Evolutionary conservation across 768 basidiomycete species (phyloP).

Genomic region (Suillus brevipes): DNA sequence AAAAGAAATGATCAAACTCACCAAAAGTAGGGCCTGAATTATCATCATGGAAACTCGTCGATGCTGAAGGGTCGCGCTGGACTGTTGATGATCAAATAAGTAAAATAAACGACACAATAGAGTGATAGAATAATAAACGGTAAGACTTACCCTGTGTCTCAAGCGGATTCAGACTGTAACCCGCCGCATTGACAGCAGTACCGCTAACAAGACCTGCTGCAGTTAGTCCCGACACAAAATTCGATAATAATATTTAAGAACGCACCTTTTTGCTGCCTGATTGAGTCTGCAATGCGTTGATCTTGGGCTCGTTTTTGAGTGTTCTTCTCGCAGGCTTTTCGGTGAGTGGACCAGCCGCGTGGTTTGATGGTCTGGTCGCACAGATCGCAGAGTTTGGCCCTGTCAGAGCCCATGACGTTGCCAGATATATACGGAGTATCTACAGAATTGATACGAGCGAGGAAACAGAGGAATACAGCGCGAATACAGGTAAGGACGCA

Average conservation of each 20-base stretch:
- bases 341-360: background rate
- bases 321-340: background rate
- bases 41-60: too few species aligned
- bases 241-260: background rate
- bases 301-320: background rate
- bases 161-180: too few species aligned
- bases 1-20: too few species aligned
- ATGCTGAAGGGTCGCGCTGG: too few species aligned
- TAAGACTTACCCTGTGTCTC: too few species aligned
- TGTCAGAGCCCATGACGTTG: background rate
- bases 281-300: background rate
- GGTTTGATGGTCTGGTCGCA: background rate
- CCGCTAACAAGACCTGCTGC: too few species aligned
- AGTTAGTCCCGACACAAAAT: too few species aligned
- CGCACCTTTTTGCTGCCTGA: background rate
- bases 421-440: background rate
- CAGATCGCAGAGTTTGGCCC: background rate
- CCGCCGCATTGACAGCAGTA: too few species aligned
- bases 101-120: too few species aligned
- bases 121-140: too few species aligned
- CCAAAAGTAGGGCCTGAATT: too few species aligned
- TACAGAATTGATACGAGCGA: background rate
- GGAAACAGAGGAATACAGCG: background rate
- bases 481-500: background rate
- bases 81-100: too few species aligned